These are phyloP conservation scores for Hysterangium stoloniferum DNA, from an alignment of 768 basidiomycete species.

Conservation along the genomic window DNA sequence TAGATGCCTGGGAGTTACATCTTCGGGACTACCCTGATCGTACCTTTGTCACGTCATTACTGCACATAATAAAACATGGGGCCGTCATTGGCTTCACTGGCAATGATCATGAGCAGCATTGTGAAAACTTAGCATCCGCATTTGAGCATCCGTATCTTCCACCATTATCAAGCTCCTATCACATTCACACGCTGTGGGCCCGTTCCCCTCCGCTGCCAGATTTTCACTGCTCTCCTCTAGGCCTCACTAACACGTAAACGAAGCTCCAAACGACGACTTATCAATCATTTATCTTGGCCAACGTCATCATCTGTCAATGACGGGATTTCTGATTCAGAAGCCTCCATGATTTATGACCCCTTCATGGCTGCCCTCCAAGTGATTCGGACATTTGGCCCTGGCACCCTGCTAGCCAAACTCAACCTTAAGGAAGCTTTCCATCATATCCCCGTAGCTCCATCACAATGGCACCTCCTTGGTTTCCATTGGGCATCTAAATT, in stretches of 20 bases:
- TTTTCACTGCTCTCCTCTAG: conserved; percentile 18
- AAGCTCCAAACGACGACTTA: conserved; percentile 15
- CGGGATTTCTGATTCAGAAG: conserved; percentile 23
- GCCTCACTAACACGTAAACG: conserved; percentile 12
- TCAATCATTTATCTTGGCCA: conserved; percentile 20
- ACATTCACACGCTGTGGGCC: conserved; percentile 13
- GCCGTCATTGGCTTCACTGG: conserved; percentile 7
- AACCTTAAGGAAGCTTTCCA: too few relatives aligned
- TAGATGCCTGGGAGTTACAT: conserved; percentile 2
- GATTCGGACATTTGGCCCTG: too few relatives aligned
- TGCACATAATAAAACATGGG: conserved; percentile 11
- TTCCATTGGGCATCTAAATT: too few relatives aligned
- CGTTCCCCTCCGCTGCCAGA: conserved; percentile 17
- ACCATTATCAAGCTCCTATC: conserved; percentile 13
- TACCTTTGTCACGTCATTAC: conserved; percentile 6
- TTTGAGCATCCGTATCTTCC: conserved; percentile 11
- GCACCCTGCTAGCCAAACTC: conserved; percentile 28
- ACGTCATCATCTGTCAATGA: conserved; percentile 16
- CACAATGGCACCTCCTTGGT: conserved; percentile 28
- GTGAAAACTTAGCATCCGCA: conserved; percentile 17
- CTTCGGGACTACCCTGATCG: conserved; percentile 10
- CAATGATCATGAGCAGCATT: conserved; percentile 8
- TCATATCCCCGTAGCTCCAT: conserved; percentile 28
- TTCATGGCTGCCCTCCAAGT: too few relatives aligned
- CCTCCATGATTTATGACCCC: conserved; percentile 24